Evolutionary conservation across 179 eudicot species (phyloP), one percentile per base, ranked within the genome.

Genomic region (Actinidia chinensis): DNA sequence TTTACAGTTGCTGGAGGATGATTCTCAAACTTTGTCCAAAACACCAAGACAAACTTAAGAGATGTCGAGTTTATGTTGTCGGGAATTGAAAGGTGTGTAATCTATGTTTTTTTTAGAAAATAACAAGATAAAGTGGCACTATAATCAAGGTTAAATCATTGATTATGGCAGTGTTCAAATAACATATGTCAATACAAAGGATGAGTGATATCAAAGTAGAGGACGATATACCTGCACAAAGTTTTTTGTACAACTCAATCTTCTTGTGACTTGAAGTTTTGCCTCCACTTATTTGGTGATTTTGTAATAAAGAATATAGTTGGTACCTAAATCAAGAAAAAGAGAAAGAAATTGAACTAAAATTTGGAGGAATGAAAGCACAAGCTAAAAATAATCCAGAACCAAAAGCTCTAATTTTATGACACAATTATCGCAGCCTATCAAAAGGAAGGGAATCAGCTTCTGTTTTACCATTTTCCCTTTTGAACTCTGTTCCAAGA

Each of bases 211-310:
- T 43, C 14, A 67, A 65, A 20, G 46, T 59, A 67, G 76, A 67
- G 70, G 28, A 22, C 28, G 42, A 71, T 20, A 76, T 89, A 95
- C 99, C 98, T 82, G 81, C 23, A 69, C 98, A 91, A 48, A 95
- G 93, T 74, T 92, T 88, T 84, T 87, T 90, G 83, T 95, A 95
- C 89, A 95, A 78, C 70, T 87, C 92, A 84, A 92, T 91, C 98
- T 84, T 95, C 95, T 67, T 84, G 94, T 64, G 99, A 90, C 84
- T 91, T 93, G 85, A 93, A 95, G 83, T 89, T 93, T 85, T 93
- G 95, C 74, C 95, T 98, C 0, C 90, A 88, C 84, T 89, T 93
- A 77, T 86, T 85, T 75, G 94, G 91, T 78, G 82, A 83, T 88
- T 93, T n/a, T 95, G 76, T 79, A 86, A 86, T 93, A 97, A 74